Evolutionary conservation across 1,284 basidiomycete genomes (phyloP).

Genomic region (Papiliotrema laurentii): DNA sequence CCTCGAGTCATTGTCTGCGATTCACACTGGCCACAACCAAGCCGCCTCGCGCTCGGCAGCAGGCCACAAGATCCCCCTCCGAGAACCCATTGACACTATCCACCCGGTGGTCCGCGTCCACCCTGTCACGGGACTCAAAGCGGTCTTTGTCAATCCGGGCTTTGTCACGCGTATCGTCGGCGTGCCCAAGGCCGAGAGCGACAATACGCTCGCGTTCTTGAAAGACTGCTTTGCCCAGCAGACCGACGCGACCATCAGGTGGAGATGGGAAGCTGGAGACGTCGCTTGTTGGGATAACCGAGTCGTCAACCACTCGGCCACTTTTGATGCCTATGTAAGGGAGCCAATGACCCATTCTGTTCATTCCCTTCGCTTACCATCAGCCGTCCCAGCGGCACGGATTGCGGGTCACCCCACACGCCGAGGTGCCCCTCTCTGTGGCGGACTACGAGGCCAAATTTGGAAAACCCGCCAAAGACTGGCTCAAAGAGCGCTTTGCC

Average conservation of each 20-base stretch:
- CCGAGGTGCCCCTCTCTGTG: constrained; percentile 69
- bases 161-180: constrained; percentile 63
- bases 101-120: constrained; percentile 51
- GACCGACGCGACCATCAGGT: constrained; percentile 36
- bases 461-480: constrained; percentile 41
- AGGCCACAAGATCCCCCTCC: constrained; percentile 58
- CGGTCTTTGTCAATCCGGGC: constrained; percentile 48
- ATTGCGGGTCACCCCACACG: constrained; percentile 73
- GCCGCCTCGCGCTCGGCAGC: constrained; percentile 57
- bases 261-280: constrained; percentile 43
- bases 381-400: constrained; percentile 62
- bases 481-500: constrained; percentile 40
- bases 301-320: constrained; percentile 67
- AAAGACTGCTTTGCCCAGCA: constrained; percentile 60
- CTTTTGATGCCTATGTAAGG: constrained; percentile 45
- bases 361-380: too few relatives aligned
- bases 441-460: constrained; percentile 60
- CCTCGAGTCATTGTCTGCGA: constrained; percentile 63
- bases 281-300: constrained; percentile 48
- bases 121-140: constrained; percentile 44
- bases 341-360: too few relatives aligned
- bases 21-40: constrained; percentile 63
- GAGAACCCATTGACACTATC: constrained; percentile 64
- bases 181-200: constrained; percentile 72
- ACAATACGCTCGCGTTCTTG: constrained; percentile 63